A percentile compares a stretch with the other conserved stretches of the same genome.
phyloP scores from a whole-genome alignment of 2,329 filamentous ascomycete genomes.

The Bertia moriformis region DNA sequence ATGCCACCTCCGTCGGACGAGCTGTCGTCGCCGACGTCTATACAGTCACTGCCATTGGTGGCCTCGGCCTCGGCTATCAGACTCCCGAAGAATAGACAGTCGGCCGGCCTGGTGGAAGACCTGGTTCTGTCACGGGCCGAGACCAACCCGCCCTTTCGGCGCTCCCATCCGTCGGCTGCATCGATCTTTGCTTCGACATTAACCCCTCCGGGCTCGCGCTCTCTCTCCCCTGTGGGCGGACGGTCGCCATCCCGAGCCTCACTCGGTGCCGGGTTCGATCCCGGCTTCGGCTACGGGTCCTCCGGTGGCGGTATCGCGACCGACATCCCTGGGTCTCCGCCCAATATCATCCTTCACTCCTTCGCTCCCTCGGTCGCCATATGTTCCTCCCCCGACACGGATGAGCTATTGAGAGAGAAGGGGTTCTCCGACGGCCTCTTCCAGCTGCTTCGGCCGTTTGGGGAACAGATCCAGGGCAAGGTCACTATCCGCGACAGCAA shows the following conservation, averaged over 20 bases:
- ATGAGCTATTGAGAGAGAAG: constrained; percentile 66
- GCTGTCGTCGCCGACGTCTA: constrained; percentile 47
- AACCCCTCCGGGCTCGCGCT: constrained; percentile 53
- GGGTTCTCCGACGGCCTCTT: constrained; percentile 71
- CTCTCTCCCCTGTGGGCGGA: constrained; percentile 50
- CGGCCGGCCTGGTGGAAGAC: constrained; percentile 28
- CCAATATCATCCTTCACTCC: constrained; percentile 61
- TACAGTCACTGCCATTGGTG: constrained; percentile 55
- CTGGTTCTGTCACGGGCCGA: constrained; percentile 34
- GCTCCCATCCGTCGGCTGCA: constrained; percentile 41
- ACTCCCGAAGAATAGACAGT: constrained; percentile 46
- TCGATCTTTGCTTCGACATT: constrained; percentile 51
- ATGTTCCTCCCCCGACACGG: constrained; percentile 73
- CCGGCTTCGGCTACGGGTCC: constrained; percentile 14
- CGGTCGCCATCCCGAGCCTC: constrained; percentile 39
- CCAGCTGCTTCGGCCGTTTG: constrained; percentile 79
- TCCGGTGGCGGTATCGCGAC: constrained; percentile 6
- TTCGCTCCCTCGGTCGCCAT: constrained; percentile 84
- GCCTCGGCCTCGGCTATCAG: constrained; percentile 42
- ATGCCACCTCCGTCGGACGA: constrained; percentile 58
- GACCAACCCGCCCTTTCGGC: constrained; percentile 34
- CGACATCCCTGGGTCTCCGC: constrained; percentile 24
- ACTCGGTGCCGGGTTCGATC: constrained; percentile 42
- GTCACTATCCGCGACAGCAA: constrained; percentile 82
- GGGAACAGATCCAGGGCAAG: constrained; percentile 74